Evolutionary conservation across 768 basidiomycete species (phyloP).

Genomic region (Serendipita sp.): DNA sequence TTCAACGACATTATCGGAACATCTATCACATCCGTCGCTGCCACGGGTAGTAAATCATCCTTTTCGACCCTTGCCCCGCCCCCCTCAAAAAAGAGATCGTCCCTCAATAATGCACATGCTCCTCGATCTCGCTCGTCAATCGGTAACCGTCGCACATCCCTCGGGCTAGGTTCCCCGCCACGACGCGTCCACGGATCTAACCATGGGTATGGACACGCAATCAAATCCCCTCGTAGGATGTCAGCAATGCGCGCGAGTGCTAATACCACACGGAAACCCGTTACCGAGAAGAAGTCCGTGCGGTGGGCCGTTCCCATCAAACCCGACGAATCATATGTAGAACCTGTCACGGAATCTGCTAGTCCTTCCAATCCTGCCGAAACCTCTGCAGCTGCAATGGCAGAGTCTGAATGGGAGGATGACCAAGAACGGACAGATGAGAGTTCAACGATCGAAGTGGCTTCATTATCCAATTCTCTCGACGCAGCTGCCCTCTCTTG

Average conservation of each 20-base stretch:
- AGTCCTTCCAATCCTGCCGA: constrained; percentile 8
- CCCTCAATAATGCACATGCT: constrained; percentile 32
- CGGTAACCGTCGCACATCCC: constrained; percentile 9
- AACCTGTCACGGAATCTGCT: constrained; percentile 12
- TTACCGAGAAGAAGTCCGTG: constrained; percentile 52
- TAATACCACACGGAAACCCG: constrained; percentile 20
- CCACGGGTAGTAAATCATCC: constrained; percentile 15
- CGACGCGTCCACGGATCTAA: constrained; percentile 19
- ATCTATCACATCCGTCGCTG: constrained; percentile 44
- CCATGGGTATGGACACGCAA: constrained; percentile 15
- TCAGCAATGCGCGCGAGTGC: constrained; percentile 41
- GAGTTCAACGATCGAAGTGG: constrained; percentile 30
- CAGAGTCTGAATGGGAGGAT: constrained; percentile 59
- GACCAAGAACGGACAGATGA: constrained; percentile 57
- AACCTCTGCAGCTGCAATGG: constrained; percentile 26
- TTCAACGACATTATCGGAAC: constrained; percentile 55
- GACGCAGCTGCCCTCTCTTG: constrained; percentile 16
- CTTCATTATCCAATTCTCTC: constrained; percentile 22
- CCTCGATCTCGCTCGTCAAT: constrained; percentile 32
- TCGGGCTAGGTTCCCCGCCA: constrained; percentile 28
- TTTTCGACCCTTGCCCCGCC: constrained; percentile 35
- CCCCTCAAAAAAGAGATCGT: constrained; percentile 33
- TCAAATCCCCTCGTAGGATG: constrained; percentile 50
- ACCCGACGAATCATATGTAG: constrained; percentile 42
- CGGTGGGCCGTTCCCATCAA: constrained; percentile 82